phyloP scores from a whole-genome alignment of 75 land plant species.

The Isoetes taiwanensis region DNA sequence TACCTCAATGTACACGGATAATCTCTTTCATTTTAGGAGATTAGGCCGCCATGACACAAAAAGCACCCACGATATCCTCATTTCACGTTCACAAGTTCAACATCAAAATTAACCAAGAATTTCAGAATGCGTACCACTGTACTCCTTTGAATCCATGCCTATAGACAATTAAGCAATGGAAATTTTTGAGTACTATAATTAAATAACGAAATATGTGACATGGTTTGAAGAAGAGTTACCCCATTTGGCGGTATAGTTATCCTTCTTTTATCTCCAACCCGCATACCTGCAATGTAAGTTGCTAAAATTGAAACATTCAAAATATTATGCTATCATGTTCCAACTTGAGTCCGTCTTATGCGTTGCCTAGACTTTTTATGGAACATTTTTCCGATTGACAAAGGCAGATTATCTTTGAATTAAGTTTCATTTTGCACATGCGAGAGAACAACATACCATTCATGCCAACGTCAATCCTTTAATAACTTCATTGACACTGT shows the following conservation, averaged over 20 bases:
- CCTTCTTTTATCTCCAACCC: conserved; percentile 88
- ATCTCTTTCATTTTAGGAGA: too few species aligned
- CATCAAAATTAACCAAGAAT: conserved; percentile 89
- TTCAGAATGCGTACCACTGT: conserved; percentile 45
- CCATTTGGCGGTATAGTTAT: conserved; percentile 90
- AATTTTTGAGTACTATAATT: background rate
- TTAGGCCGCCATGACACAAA: too few species aligned
- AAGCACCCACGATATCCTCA: too few species aligned
- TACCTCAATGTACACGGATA: too few species aligned
- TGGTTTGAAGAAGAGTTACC: conserved; percentile 30
- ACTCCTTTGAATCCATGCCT: conserved; percentile 62
- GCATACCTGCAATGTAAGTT: conserved; percentile 49
- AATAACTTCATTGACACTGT: conserved; percentile 80
- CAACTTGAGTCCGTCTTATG: too few species aligned
- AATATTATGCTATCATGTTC: background rate
- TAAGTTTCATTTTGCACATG: too few species aligned
- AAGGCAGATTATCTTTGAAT: too few species aligned
- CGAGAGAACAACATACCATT: conserved; percentile 42
- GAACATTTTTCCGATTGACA: too few species aligned
- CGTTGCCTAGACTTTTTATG: too few species aligned
- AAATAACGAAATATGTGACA: background rate
- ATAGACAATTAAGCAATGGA: background rate
- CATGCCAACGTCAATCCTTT: conserved; percentile 96
- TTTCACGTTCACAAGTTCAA: conserved; percentile 63
- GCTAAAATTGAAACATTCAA: background rate